Conservation (phyloP, 352 stramenopile species). For the Phytopythium mirpurense region DNA sequence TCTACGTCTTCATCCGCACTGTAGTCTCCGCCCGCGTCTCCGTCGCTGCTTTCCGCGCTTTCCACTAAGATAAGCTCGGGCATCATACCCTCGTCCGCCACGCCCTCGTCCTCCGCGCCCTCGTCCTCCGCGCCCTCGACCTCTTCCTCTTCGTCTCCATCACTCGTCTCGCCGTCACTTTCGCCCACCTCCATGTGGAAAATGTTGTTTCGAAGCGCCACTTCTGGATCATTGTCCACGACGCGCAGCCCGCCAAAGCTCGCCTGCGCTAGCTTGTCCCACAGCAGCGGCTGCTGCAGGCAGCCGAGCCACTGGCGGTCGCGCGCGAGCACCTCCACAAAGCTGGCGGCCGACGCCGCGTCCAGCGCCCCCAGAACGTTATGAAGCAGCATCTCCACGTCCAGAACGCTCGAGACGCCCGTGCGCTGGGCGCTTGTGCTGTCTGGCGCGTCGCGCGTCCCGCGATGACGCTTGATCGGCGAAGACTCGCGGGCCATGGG, state of each 20-base stretch:
- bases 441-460: background rate
- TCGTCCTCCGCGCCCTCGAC: constrained; percentile 19
- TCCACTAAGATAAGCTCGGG: background rate
- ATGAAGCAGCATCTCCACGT: constrained; percentile 26
- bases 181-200: background rate
- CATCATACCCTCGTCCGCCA: no score
- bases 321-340: constrained; percentile 23
- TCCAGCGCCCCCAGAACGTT: constrained; percentile 23
- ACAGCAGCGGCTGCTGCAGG: constrained; percentile 19
- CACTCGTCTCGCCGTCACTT: background rate
- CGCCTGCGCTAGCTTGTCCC: constrained; percentile 14
- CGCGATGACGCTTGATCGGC: constrained; percentile 16
- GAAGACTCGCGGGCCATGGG: background rate
- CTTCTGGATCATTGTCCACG: background rate
- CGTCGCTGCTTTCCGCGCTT: background rate
- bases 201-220: background rate
- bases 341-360: constrained; percentile 16
- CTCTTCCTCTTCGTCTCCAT: constrained; percentile 17
- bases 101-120: constrained; percentile 7
- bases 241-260: constrained; percentile 17
- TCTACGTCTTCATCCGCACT: no score
- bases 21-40: no score
- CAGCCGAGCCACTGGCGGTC: constrained; percentile 17
- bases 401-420: constrained; percentile 14
- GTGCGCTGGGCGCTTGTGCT: background rate